Percentiles rank a stretch among this genome's conserved stretches.
These are phyloP conservation scores for Mycosphaerelloides madeirae DNA, from an alignment of 2,329 filamentous ascomycete species.

Conservation along the genomic window DNA sequence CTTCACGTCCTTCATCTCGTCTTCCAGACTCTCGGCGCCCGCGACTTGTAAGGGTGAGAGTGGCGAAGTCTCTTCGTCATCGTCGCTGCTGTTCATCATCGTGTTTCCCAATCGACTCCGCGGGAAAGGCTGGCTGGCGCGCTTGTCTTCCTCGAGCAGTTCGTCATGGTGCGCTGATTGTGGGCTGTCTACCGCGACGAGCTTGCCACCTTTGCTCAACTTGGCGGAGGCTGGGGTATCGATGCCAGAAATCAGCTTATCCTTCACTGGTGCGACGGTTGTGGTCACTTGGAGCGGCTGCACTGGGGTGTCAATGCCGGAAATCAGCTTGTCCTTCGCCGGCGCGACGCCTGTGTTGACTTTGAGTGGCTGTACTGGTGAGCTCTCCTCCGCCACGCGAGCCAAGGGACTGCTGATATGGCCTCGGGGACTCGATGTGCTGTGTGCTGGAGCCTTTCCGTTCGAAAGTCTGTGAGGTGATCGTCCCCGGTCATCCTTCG, in stretches of 20 bases:
- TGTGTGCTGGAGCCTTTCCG: conserved; percentile 52
- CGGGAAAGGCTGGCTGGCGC: conserved; percentile 14
- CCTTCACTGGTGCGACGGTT: conserved; percentile 22
- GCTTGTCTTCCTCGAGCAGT: conserved; percentile 16
- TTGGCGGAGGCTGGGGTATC: conserved; percentile 21
- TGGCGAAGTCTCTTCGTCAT: conserved; percentile 18
- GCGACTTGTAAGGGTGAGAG: conserved; percentile 11
- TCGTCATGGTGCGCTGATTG: conserved; percentile 25
- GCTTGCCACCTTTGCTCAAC: conserved; percentile 11
- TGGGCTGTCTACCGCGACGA: conserved; percentile 31
- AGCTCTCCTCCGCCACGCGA: conserved; percentile 65
- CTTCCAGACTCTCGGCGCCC: conserved; percentile 23
- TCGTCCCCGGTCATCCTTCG: conserved; percentile 61
- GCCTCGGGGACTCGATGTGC: conserved; percentile 61
- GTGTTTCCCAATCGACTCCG: conserved; percentile 19
- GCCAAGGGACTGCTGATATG: conserved; percentile 69
- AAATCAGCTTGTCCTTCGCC: conserved; percentile 33
- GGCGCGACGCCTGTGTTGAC: conserved; percentile 31
- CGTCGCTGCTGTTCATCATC: conserved; percentile 17
- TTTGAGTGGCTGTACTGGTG: conserved; percentile 32
- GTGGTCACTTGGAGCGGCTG: conserved; percentile 34
- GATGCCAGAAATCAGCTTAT: conserved; percentile 35
- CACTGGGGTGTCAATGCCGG: conserved; percentile 29
- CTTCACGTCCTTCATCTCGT: conserved; percentile 47
- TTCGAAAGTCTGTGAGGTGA: conserved; percentile 63